Evolutionary conservation across 352 stramenopile genomes (phyloP).

Genomic region (Phytopythium boreale): DNA sequence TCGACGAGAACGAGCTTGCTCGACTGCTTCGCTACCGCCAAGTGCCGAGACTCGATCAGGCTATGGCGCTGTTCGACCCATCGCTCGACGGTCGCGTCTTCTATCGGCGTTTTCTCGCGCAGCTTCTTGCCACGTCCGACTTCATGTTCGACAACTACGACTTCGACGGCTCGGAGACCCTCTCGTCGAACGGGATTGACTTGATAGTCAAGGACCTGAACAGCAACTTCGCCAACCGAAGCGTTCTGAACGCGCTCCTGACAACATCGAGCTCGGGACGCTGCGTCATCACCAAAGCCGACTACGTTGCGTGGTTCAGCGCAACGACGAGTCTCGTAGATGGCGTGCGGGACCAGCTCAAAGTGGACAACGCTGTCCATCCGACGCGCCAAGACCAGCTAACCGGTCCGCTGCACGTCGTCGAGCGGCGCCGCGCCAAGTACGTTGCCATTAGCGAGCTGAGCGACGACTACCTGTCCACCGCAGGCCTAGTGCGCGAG

Average conservation of each 20-base stretch:
- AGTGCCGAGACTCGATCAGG: slow-evolving; percentile 59
- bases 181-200: slow-evolving; percentile 61
- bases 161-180: slow-evolving; percentile 50
- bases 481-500: slow-evolving; percentile 59
- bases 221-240: slow-evolving; percentile 32
- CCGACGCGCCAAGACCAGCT: slow-evolving; percentile 90
- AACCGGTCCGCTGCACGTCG: slow-evolving; percentile 82
- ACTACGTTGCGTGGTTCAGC: slow-evolving; percentile 59
- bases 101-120: slow-evolving; percentile 54
- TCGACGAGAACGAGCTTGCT: slow-evolving; percentile 82
- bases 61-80: slow-evolving; percentile 72
- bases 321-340: slow-evolving; percentile 61
- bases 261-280: slow-evolving; percentile 15
- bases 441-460: slow-evolving; percentile 93
- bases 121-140: slow-evolving; percentile 35
- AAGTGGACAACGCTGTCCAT: slow-evolving; percentile 93
- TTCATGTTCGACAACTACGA: slow-evolving; percentile 79
- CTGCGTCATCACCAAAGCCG: slow-evolving; percentile 37
- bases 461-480: slow-evolving; percentile 88
- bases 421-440: slow-evolving; percentile 91
- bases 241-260: slow-evolving; percentile 38
- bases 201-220: slow-evolving; percentile 70
- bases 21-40: slow-evolving; percentile 64
- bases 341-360: slow-evolving; percentile 50
- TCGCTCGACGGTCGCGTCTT: slow-evolving; percentile 82